Percentiles rank a stretch among this genome's conserved stretches.
These are phyloP conservation scores for Laguncularia racemosa DNA, from an alignment of 345 rosid species.

Conservation along the genomic window DNA sequence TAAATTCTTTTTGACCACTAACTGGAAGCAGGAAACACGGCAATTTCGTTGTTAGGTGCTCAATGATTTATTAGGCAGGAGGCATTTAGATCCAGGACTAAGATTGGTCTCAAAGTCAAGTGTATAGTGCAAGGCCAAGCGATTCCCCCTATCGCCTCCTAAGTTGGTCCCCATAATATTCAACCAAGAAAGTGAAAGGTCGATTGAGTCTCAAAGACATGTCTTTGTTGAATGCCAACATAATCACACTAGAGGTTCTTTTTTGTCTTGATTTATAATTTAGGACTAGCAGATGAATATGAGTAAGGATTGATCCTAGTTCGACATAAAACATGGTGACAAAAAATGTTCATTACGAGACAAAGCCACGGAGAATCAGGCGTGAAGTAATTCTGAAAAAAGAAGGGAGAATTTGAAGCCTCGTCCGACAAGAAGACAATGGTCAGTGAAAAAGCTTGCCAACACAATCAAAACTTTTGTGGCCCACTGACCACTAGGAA, in stretches of 20 bases:
- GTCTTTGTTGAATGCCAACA: conserved; percentile 16
- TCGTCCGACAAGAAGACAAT: conserved; percentile 46
- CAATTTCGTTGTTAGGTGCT: too few species aligned
- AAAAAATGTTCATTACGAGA: conserved; percentile 29
- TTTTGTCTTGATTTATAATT: conserved; percentile 20
- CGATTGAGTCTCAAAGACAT: not conserved
- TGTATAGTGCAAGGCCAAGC: too few species aligned
- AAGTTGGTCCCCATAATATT: not conserved
- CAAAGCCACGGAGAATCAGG: conserved; percentile 63
- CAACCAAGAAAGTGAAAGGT: conserved; percentile 11
- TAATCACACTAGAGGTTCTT: conserved; percentile 8
- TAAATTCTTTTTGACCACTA: too few species aligned
- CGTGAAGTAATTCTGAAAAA: conserved; percentile 24
- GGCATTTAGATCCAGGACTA: too few species aligned
- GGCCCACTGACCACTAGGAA: conserved; percentile 49
- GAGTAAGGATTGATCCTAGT: not conserved
- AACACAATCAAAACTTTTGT: conserved; percentile 41
- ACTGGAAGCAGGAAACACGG: too few species aligned
- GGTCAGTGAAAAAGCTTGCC: conserved; percentile 24
- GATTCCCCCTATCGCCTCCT: too few species aligned
- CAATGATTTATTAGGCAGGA: too few species aligned
- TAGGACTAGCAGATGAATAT: conserved; percentile 10
- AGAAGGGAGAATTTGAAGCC: conserved; percentile 7
- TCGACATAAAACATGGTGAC: conserved; percentile 16
- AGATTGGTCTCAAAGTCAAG: too few species aligned